Conservation (phyloP, 345 rosid genomes). For the Camelina sativa region DNA sequence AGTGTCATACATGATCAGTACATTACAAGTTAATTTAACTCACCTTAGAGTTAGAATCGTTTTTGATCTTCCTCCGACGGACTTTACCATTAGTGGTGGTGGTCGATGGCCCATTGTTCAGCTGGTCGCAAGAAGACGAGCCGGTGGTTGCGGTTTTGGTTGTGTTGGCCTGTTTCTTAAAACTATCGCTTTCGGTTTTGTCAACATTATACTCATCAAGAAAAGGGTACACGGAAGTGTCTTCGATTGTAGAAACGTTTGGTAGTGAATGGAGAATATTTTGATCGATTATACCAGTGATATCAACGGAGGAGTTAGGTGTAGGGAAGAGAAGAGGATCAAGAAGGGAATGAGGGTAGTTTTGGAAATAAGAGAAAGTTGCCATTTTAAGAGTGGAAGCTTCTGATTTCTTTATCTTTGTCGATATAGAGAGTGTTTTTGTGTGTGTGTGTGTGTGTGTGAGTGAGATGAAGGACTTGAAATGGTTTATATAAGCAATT, state of each 20-base stretch:
- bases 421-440: background rate
- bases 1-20: background rate
- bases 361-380: conserved; percentile 58
- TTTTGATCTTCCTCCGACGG: conserved; percentile 51
- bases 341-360: conserved; percentile 50
- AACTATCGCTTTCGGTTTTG: conserved; percentile 46
- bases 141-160: conserved; percentile 34
- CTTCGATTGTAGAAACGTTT: conserved; percentile 23
- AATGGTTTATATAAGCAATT: conserved; percentile 32
- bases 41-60: conserved; percentile 52
- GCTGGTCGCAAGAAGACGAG: conserved; percentile 44
- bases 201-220: conserved; percentile 34
- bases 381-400: conserved; percentile 52
- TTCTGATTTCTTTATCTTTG: conserved; percentile 22
- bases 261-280: conserved; percentile 38
- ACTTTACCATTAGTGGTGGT: conserved; percentile 52
- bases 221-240: conserved; percentile 40
- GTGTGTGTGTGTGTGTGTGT: background rate
- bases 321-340: conserved; percentile 53
- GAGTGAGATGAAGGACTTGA: conserved; percentile 28
- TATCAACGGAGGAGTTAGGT: conserved; percentile 33
- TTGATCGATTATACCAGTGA: conserved; percentile 40
- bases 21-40: background rate
- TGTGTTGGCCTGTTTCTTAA: conserved; percentile 49
- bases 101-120: background rate